Base-by-base conservation (phyloP, 129 eudicot species). In the Artemisia argyi region DNA sequence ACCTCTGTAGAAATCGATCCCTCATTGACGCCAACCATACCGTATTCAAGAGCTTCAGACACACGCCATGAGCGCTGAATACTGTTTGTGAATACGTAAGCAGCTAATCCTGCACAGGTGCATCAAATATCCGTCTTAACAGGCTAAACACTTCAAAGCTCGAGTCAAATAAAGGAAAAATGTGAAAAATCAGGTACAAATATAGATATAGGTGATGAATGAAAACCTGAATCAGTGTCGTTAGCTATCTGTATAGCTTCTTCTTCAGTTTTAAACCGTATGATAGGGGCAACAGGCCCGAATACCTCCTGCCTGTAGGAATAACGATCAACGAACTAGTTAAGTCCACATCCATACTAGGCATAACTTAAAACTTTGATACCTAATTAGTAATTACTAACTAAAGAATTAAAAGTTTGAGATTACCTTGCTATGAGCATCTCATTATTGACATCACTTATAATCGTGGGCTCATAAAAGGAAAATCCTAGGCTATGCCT, bases 231-330 rank as follows among this genome's bases (percentile, higher is more conserved):
- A 86, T 83, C 78, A 15, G 99, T 94, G 85, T 94, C 97, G 55
- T 94, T 94, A 66, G 99, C 99, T 71, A 88, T 80, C 74, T 64
- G 82, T 76, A 90, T 90, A 46, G 99, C 99, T 80, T 94, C 99
- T 66, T 90, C 97, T 83, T 90, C 97, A 0, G 96, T 94, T 76
- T 86, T 94, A 76, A 94, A 90, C 59, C 77, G 74, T 81, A 85
- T 57, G 64, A 94, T 81, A 11, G 99, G 97, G 62, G 99, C 99
- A 79, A 94, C 97, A 30, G 99, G 99, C 77, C 99, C 99, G 81
- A 94, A 94, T 57, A 88, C 89, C 81, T 94, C 97, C 79, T 90
- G 93, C 77, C 96, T 85, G 89, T 48, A 61, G 58, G 30, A 76
- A 71, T 19, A 66, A 26, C 32, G 24, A 70, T 48, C 73, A 49